Percentiles rank a stretch among this genome's conserved stretches.
phyloP scores from a whole-genome alignment of 1,284 basidiomycete species.

The Pseudozyma sp. region DNA sequence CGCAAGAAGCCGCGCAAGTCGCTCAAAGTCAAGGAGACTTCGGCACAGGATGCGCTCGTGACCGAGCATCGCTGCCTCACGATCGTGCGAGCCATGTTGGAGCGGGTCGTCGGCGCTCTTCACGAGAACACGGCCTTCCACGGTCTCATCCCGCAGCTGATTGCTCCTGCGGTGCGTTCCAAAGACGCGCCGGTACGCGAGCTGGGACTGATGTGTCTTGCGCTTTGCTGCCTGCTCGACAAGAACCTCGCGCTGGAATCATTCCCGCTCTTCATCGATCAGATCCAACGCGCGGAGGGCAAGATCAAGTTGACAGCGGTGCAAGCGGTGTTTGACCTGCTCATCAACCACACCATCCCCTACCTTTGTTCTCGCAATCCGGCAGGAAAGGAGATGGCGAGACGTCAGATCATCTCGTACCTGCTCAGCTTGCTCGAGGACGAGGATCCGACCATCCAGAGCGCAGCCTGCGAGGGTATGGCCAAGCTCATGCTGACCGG shows the following conservation, averaged over 20 bases:
- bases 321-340: conserved; percentile 87
- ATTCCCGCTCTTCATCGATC: conserved; percentile 88
- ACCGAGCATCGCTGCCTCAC: conserved; percentile 60
- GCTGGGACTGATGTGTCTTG: conserved; percentile 85
- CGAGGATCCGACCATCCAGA: conserved; percentile 78
- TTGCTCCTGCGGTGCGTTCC: conserved; percentile 88
- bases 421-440: conserved; percentile 73
- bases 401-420: conserved; percentile 60
- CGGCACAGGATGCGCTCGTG: conserved; percentile 39
- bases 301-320: conserved; percentile 83
- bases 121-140: conserved; percentile 94
- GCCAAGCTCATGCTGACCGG: conserved; percentile 90
- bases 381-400: conserved; percentile 52
- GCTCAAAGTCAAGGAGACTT: conserved; percentile 28
- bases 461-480: conserved; percentile 83
- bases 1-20: conserved; percentile 49
- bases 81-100: conserved; percentile 90
- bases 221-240: conserved; percentile 90
- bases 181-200: conserved; percentile 87
- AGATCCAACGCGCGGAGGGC: conserved; percentile 82
- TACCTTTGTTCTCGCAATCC: conserved; percentile 73
- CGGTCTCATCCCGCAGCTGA: conserved; percentile 87
- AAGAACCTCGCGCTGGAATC: conserved; percentile 88
- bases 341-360: conserved; percentile 87
- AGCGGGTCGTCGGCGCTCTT: conserved; percentile 78